Evolutionary conservation across 208 protist genomes (phyloP), one percentile per base, ranked within the genome.

Genomic region (Angomonas deanei): DNA sequence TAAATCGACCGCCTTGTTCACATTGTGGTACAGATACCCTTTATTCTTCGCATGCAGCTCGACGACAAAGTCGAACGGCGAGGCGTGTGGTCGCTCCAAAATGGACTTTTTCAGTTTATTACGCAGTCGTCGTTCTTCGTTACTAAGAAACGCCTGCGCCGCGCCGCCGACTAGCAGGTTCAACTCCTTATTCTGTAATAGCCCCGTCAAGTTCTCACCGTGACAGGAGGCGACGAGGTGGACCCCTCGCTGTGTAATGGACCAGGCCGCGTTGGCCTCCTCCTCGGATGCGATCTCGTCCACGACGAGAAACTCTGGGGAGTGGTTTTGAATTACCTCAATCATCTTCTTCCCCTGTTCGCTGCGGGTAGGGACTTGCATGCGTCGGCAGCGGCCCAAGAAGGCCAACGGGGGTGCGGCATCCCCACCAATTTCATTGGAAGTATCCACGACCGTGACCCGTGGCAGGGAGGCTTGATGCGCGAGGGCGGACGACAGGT

Each of bases 251-350:
- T 97, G 82, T 4, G 86, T 69, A 28, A 93, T 93, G 6, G 87
- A 93, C 78, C 85, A 92, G 42, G 80, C 86, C 28, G 83, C 89
- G 34, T 96, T 66, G 13, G 78, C 88, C 68, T 97, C 91, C 23
- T 61, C 76, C 17, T 50, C 63, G 11, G 72, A 86, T 3, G 82
- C 76, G 48, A 98, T 81, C 77, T 98, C 94, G 68, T 98, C 96
- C 33, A 98, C 89, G 39, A 98, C 70, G 62, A 98, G 76, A 42
- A 86, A 91, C 56, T 97, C 84, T 0, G 94, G 94, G 0, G 81
- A 89, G 81, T 98, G 96, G 68, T 98, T 98, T 67, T 98, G 91
- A 21, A 98, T 80, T 30, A 93, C 86, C 64, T 97, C 86, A 0
- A 81, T 82, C 91, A 98, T 94, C 21, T 91, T 59, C 4, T 64